Base-by-base conservation (phyloP, 805 yeast genomes). In the Kazachstania bromeliacearum region DNA sequence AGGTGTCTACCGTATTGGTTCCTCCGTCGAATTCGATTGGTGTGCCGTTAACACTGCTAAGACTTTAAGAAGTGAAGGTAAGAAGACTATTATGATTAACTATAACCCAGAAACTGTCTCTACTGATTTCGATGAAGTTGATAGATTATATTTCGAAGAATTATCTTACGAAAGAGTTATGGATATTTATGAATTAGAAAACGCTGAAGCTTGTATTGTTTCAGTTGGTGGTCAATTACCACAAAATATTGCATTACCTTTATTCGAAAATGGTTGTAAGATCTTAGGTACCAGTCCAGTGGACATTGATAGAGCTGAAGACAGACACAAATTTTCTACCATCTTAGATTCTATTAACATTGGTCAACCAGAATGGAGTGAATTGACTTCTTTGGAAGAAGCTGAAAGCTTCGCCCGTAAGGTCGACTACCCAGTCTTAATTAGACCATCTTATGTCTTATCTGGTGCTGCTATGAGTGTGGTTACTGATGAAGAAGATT, bases 391-490 rank as follows among this genome's bases (percentile, higher is more conserved):
- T 28, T 64, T 88, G 32, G 79, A 66, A 28, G 95, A 81, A 43
- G 98, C 98, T 41, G 81, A 79, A 58, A 63, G 57, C 14, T 89
- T 89, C 62, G 96, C 97, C 34, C 68, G 75, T 37, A 70, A 73
- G 47, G 97, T 89, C 37, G 85, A 88, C 16, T 89, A 78, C 73
- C 98, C 98, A 34, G 98, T 89, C 8, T 73, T 89, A 50, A 96
- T 89, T 41, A 85, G 98, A 67, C 98, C 98, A 35, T 88, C 97
- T 1, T 89, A 89, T 57, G 98, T 89, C 33, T 71, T 89, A 46
- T 84, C 95, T 39, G 98, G 98, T 67, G 97, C 98, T 43, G 97
- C 98, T 41, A 92, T 89, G 98, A 80, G 92, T 43, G 96, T 87
- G 29, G 88, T 92, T 48, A 74, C 75, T 56, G 75, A 73, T 43